Conservation (phyloP, 345 rosid species). For the Eucalyptus cloeziana region DNA sequence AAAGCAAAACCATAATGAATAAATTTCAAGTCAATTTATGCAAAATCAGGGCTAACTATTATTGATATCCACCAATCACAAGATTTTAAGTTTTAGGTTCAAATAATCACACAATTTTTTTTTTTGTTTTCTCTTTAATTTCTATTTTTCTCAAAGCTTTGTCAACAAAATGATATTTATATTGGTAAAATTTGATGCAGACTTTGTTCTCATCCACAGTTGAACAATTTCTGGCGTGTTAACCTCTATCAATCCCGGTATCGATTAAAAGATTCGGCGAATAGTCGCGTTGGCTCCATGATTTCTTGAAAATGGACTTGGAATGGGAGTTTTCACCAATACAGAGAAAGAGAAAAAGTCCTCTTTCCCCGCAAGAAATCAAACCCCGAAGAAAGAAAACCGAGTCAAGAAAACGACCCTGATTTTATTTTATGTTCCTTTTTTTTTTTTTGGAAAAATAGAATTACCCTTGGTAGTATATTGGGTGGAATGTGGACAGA, state of each 20-base stretch:
- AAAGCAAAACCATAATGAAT: background rate
- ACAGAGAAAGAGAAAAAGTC: background rate
- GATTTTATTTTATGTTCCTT: background rate
- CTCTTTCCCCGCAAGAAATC: background rate
- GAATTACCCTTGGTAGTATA: background rate
- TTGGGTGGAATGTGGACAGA: background rate
- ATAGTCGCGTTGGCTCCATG: background rate
- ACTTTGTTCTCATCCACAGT: background rate
- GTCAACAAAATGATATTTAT: background rate
- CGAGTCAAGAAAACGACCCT: background rate
- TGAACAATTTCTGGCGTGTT: background rate
- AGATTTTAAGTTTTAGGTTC: background rate
- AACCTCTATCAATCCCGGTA: background rate
- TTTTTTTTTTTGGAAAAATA: background rate
- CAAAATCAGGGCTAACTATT: background rate
- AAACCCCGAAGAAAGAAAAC: background rate
- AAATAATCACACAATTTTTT: background rate
- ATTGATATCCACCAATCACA: background rate
- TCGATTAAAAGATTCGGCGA: background rate
- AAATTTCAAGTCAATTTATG: background rate
- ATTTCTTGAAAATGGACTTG: background rate
- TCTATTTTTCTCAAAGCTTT: background rate
- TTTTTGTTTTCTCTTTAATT: background rate
- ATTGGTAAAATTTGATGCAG: background rate
- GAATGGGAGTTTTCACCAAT: background rate